Evolutionary conservation across 352 stramenopile species (phyloP).

Genomic region (Poterioochromonas sp.): DNA sequence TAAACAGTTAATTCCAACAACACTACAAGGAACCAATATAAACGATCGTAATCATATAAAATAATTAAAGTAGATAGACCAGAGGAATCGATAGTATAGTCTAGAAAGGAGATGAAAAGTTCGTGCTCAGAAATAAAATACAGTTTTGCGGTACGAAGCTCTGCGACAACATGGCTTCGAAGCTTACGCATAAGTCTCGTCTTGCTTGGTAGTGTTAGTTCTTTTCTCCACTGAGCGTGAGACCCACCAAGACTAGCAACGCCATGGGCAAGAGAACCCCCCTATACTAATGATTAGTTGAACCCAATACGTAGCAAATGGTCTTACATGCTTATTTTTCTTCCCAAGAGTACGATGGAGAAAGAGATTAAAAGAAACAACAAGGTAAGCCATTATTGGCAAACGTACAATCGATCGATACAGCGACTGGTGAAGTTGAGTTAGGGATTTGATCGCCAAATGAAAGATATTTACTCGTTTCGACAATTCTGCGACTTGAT

Average conservation of each 20-base stretch:
- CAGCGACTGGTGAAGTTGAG: too few relatives aligned
- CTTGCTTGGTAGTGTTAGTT: background rate
- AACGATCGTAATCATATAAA: background rate
- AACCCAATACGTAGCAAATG: too few relatives aligned
- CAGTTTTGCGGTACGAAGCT: background rate
- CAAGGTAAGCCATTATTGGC: too few relatives aligned
- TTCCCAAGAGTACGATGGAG: too few relatives aligned
- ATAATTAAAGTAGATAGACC: background rate
- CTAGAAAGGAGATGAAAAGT: background rate
- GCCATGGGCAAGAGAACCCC: background rate
- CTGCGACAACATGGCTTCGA: background rate
- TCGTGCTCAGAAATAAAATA: slow-evolving; percentile 22
- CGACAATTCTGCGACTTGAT: too few relatives aligned
- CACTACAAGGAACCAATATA: background rate
- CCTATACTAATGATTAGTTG: background rate
- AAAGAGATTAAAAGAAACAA: too few relatives aligned
- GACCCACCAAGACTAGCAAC: background rate
- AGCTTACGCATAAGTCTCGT: background rate
- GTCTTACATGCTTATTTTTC: too few relatives aligned
- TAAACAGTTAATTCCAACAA: background rate
- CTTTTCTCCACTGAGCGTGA: background rate
- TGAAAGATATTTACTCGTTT: too few relatives aligned
- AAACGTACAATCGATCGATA: too few relatives aligned
- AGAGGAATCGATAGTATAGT: slow-evolving; percentile 16
- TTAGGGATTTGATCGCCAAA: too few relatives aligned